Base-by-base conservation (phyloP, 441 rosid genomes). In the Omphalea diandra region DNA sequence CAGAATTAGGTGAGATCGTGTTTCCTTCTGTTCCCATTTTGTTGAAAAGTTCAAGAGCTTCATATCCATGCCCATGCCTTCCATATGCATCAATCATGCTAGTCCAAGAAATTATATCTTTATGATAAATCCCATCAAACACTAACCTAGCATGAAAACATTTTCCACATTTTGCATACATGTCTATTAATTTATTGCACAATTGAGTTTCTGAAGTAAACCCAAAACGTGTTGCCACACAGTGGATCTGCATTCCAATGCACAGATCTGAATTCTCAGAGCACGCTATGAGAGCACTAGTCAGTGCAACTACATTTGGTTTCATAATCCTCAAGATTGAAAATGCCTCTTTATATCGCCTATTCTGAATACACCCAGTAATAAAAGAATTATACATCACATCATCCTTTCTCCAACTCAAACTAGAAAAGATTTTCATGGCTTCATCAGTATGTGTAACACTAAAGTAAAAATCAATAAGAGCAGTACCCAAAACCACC, bases 151-250 rank as follows among this genome's bases (percentile, higher is more conserved):
- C 86, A 67, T 70, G 50, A 40, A 43, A 60, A 58, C 79, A 72
- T 77, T 70, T 86, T 58, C 96, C 94, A 2, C 90, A 83, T 77
- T 92, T 92, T 3, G 91, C 93, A 64, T 90, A 90, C 90, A 87
- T 85, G 69, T 92, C 93, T 69, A 87, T 56, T 54, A 92, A 65
- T 22, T 80, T 90, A 70, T 88, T 92, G 77, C 96, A 86, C 55
- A 92, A 26, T 71, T 87, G 90, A 8, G 88, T 79, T 29, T 90
- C 87, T 0, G 74, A 74, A 59, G 72, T 69, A 33, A 92, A 85
- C 68, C 81, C 83, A 32, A 83, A 81, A 36, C 88, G 91, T 24
- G 76, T 67, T 0, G 90, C 87, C 18, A 81, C 77, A 24, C 88
- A 83, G 53, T 87, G 97, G 67, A 92, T 84, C 83, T 90, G 96